Evolutionary conservation across 129 eudicot species (phyloP), one percentile per base, ranked within the genome.

Genomic region (Lonicera japonica): DNA sequence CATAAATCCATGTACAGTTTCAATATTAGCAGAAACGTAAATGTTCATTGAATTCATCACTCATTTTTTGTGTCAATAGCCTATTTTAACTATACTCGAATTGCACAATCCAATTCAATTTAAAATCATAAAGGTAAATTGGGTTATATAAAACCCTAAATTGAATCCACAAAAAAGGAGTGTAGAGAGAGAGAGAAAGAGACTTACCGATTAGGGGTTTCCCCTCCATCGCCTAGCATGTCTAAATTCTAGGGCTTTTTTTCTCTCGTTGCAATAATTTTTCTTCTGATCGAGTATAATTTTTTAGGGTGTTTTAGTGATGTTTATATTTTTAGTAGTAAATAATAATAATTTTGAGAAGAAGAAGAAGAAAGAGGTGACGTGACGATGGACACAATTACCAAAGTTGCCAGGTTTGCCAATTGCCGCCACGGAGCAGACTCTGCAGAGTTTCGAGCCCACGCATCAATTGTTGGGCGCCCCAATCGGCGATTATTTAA

Each of bases 161-260:
- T 62, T 15, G 15, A 57, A 39, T 21, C 47, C n/a, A n/a, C n/a
- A 21, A 63, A 51, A 10, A 29, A 54, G 47, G 36, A 43, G 36
- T 45, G 6, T 29, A 29, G 36, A 29, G 36, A 1, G 2, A 63
- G 12, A n/a, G n/a, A n/a, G n/a, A n/a, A n/a, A n/a, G n/a, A n/a
- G 22, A 11, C 67, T 50, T 77, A 86, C 95, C 95, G 74, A 63
- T 82, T 61, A 48, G 90, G 95, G 46, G 82, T 58, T 56, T 82
- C 80, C 14, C 77, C 85, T 38, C 64, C 67, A 72, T 56, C 68
- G 24, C 74, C 71, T 50, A 80, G 21, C 95, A 86, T 86, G 24
- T 54, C 58, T n/a, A n/a, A n/a, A n/a, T 47, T 18, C 19, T 25
- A 46, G 19, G 55, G 8, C 6, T 29, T 29, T 5, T 15, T 50